phyloP scores from a whole-genome alignment of 371 early-diverging fungal species.

The Batkoa obscura region DNA sequence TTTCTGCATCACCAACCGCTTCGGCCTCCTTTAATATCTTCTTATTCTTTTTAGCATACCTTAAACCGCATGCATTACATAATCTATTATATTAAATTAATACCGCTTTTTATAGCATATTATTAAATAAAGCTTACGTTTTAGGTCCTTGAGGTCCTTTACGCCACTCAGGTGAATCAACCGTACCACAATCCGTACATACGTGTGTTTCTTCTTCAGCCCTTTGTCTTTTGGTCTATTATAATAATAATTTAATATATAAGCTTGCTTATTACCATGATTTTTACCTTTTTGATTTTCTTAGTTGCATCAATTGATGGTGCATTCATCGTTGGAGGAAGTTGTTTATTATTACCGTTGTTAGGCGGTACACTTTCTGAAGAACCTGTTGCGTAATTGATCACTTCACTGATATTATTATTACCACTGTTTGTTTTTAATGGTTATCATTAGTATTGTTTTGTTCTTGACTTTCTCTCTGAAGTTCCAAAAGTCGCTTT shows the following conservation, averaged over 20 bases:
- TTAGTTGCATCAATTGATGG: no score
- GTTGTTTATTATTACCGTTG: no score
- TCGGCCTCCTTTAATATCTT: not conserved
- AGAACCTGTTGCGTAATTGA: not conserved
- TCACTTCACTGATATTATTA: not conserved
- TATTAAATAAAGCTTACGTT: constrained; percentile 17
- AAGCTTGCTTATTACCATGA: not conserved
- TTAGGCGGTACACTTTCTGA: no score
- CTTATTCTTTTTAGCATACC: constrained; percentile 14
- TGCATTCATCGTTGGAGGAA: no score
- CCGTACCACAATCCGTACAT: constrained; percentile 41
- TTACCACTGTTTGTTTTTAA: not conserved
- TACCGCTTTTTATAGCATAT: not conserved
- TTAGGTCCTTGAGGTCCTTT: constrained; percentile 55
- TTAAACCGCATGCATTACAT: constrained; percentile 31
- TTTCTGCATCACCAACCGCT: no score
- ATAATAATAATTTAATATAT: not conserved
- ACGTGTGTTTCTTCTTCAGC: constrained; percentile 18
- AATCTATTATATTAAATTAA: constrained; percentile 13
- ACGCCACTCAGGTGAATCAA: constrained; percentile 69
- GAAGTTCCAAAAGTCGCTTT: constrained; percentile 15
- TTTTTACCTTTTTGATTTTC: no score
- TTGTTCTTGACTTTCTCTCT: not conserved
- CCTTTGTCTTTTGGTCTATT: constrained; percentile 13
- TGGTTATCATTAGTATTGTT: constrained; percentile 1